These are phyloP conservation scores for Symbiodinium pilosum DNA, from an alignment of 73 alveolate species.

Conservation along the genomic window DNA sequence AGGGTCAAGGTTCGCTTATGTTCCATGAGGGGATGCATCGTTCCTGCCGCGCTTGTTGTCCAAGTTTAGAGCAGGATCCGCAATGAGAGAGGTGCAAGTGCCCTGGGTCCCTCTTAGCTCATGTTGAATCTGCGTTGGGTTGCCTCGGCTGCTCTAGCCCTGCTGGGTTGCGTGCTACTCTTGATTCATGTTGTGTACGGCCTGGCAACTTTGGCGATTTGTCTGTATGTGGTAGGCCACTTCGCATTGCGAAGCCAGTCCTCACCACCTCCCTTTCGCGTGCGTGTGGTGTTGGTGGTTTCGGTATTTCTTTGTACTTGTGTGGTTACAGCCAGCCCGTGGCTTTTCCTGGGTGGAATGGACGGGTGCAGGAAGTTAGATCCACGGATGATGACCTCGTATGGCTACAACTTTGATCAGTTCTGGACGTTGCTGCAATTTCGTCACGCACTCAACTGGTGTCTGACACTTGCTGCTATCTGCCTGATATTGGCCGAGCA, in stretches of 20 bases:
- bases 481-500: background rate
- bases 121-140: background rate
- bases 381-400: slow-evolving; percentile 4
- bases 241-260: background rate
- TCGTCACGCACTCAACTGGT: background rate
- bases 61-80: too few relatives aligned
- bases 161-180: background rate
- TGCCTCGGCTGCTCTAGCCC: background rate
- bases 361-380: background rate
- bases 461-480: background rate
- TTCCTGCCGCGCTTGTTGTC: too few relatives aligned
- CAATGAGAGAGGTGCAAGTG: too few relatives aligned
- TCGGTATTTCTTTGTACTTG: background rate
- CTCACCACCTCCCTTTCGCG: background rate
- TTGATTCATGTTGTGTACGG: background rate
- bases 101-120: too few relatives aligned
- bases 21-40: too few relatives aligned
- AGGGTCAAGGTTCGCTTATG: too few relatives aligned
- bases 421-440: background rate
- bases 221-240: background rate
- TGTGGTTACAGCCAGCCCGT: background rate
- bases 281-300: background rate
- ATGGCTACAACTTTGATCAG: background rate
- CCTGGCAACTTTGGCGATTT: background rate
- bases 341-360: background rate